A percentile compares a stretch with the other conserved stretches of the same genome.
Evolutionary conservation across 2,329 filamentous ascomycete species (phyloP).

Genomic region (Trichophyton verrucosum): DNA sequence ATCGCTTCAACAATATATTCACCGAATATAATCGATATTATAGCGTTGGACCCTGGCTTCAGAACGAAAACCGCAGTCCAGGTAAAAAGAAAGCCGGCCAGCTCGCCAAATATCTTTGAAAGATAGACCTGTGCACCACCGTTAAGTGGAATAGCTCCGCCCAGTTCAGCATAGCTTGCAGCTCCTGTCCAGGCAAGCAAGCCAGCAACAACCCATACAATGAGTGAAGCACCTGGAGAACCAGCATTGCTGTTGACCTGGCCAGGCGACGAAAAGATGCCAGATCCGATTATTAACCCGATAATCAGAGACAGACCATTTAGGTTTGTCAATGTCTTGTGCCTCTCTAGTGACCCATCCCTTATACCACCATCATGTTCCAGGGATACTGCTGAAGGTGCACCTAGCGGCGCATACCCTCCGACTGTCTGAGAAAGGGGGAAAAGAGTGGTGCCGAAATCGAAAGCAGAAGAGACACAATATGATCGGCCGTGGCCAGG

Average conservation of each 20-base stretch:
- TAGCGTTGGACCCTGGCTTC: conserved; percentile 85
- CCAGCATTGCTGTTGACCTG: conserved; percentile 87
- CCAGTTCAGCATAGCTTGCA: conserved; percentile 87
- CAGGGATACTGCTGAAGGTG: conserved; percentile 48
- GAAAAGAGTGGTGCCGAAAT: conserved; percentile 87
- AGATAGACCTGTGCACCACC: conserved; percentile 90
- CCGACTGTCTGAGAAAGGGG: conserved; percentile 73
- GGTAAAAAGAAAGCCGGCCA: conserved; percentile 85
- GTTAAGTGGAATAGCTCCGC: conserved; percentile 89
- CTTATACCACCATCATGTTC: conserved; percentile 47
- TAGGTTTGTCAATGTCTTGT: conserved; percentile 89
- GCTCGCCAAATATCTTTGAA: conserved; percentile 89
- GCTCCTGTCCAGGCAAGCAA: conserved; percentile 91
- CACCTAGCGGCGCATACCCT: conserved; percentile 76
- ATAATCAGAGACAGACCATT: conserved; percentile 88
- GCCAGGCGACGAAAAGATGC: conserved; percentile 89
- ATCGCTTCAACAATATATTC: conserved; percentile 88
- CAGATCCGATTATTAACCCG: conserved; percentile 87
- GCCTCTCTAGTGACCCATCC: conserved; percentile 78
- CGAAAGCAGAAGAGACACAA: conserved; percentile 85
- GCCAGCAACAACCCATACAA: conserved; percentile 90
- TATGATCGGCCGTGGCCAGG: conserved; percentile 54
- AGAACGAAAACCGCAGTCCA: conserved; percentile 92
- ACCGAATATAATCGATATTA: conserved; percentile 94
- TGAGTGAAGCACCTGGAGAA: conserved; percentile 74